These are phyloP conservation scores for Claviceps humidiphila DNA, from an alignment of 2,329 filamentous ascomycete genomes.

Conservation along the genomic window DNA sequence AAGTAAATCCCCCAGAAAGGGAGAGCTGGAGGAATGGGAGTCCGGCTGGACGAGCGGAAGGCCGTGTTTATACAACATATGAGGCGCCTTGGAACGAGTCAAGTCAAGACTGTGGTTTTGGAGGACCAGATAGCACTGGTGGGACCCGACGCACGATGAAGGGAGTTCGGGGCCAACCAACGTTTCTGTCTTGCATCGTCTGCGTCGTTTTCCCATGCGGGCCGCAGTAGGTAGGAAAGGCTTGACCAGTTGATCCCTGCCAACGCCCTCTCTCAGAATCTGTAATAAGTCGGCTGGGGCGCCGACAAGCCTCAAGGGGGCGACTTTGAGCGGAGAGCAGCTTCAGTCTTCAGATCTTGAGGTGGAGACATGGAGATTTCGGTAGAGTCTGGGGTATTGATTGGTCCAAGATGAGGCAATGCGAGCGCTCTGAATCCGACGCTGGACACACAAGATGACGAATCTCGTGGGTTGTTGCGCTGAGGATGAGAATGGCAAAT, in stretches of 20 bases:
- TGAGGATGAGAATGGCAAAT: too few species aligned
- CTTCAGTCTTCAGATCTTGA: too few species aligned
- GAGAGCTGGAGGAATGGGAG: constrained; percentile 7
- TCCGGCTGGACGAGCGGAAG: constrained; percentile 15
- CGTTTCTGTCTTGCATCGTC: neutral
- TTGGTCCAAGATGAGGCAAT: too few species aligned
- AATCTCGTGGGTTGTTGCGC: too few species aligned
- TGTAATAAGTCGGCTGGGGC: neutral
- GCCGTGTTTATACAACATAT: constrained; percentile 15
- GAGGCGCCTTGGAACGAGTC: constrained; percentile 14
- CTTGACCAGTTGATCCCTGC: neutral
- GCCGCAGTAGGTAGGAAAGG: constrained; percentile 4
- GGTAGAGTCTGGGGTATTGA: too few species aligned
- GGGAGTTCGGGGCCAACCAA: neutral
- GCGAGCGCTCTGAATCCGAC: too few species aligned
- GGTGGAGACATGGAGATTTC: too few species aligned
- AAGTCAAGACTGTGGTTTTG: neutral
- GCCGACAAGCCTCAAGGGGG: too few species aligned
- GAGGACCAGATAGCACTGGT: neutral
- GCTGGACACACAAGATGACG: too few species aligned
- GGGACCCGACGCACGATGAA: constrained; percentile 4
- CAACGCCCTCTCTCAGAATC: neutral
- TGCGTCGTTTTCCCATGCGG: neutral
- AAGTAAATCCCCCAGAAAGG: constrained; percentile 9
- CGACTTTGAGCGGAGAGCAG: too few species aligned